phyloP scores from a whole-genome alignment of 345 rosid species.

The Cardamine resedifolia region DNA sequence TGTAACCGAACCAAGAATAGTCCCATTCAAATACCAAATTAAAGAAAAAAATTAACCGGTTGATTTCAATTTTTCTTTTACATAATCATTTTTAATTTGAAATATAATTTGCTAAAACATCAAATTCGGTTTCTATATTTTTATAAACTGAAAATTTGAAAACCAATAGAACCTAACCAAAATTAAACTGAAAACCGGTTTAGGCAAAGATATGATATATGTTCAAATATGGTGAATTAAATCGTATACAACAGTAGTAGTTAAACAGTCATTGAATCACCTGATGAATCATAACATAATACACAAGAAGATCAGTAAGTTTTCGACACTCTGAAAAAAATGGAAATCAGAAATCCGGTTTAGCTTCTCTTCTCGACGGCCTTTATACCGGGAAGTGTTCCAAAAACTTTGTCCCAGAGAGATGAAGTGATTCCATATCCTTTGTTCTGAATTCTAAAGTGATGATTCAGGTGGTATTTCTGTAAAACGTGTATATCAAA shows the following conservation, averaged over 20 bases:
- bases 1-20: not conserved
- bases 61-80: too few species aligned
- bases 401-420: conserved; percentile 68
- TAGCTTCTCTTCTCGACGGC: conserved; percentile 30
- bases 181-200: not conserved
- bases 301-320: conserved; percentile 29
- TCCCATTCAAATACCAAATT: too few species aligned
- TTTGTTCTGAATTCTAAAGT: conserved; percentile 52
- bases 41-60: not conserved
- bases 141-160: not conserved
- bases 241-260: conserved; percentile 28
- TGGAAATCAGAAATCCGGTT: conserved; percentile 4
- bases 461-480: conserved; percentile 80
- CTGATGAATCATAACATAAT: conserved; percentile 26
- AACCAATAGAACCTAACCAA: not conserved
- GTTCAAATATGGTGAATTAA: conserved; percentile 31
- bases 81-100: too few species aligned
- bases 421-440: conserved; percentile 79
- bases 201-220: conserved; percentile 28
- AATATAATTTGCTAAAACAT: not conserved
- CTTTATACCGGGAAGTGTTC: conserved; percentile 52
- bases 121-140: not conserved
- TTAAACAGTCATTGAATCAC: conserved; percentile 18
- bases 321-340: conserved; percentile 15
- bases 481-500: conserved; percentile 36